Evolutionary conservation across 2,329 filamentous ascomycete genomes (phyloP).

Genomic region (Neofusicoccum sp.): DNA sequence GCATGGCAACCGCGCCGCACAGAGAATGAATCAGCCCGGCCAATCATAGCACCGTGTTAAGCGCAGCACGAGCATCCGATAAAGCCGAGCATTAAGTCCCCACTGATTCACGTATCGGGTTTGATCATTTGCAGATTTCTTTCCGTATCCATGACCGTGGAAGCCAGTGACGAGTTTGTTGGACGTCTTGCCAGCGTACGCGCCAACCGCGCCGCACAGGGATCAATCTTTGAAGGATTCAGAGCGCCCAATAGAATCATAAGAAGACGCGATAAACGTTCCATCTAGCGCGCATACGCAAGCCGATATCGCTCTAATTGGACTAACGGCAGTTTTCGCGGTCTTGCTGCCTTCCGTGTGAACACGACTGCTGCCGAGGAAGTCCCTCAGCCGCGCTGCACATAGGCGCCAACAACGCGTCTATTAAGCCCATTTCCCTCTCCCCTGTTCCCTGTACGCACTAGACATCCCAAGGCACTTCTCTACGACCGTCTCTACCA

Average conservation of each 20-base stretch:
- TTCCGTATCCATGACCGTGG: neutral
- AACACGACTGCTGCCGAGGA: neutral
- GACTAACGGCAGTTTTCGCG: neutral
- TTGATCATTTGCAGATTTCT: neutral
- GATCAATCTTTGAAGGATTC: neutral
- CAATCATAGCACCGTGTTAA: neutral
- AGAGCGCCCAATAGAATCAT: neutral
- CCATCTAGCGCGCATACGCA: neutral
- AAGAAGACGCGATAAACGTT: neutral
- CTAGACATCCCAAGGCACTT: neutral
- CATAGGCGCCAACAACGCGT: neutral
- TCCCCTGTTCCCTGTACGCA: neutral
- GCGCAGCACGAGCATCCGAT: neutral
- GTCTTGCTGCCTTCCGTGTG: neutral
- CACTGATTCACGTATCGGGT: neutral
- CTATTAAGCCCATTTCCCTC: neutral
- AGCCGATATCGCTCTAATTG: neutral
- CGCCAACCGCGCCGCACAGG: neutral
- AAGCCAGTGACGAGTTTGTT: neutral
- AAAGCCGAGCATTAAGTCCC: no score
- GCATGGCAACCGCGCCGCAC: constrained; percentile 4
- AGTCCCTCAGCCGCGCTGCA: neutral
- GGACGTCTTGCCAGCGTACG: neutral
- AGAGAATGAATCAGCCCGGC: neutral
- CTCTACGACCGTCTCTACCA: neutral